Evolutionary conservation across 164 flowering plant genomes (phyloP).

Genomic region (Umbilicus rupestris): DNA sequence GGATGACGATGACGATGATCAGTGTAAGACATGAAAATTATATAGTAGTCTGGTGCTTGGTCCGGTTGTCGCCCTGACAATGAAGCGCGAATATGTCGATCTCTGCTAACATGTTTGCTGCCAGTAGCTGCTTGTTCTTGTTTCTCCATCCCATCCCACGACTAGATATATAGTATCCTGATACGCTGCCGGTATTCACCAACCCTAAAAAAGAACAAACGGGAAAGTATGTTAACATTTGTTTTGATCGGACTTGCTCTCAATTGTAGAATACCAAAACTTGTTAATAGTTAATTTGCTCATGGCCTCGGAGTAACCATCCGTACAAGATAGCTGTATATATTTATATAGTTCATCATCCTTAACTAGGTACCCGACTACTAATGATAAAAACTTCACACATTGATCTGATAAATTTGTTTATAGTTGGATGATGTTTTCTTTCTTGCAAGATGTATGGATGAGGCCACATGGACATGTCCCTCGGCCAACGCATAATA

Average conservation of each 20-base stretch:
- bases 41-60: background rate
- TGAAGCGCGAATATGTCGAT: conserved; percentile 2
- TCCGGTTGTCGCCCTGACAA: background rate
- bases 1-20: too few species aligned
- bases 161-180: background rate
- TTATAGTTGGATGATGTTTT: too few species aligned
- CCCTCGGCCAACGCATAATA: background rate
- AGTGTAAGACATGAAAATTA: background rate
- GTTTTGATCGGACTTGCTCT: too few species aligned
- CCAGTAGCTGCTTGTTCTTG: background rate
- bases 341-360: background rate
- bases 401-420: background rate
- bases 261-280: too few species aligned
- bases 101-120: background rate
- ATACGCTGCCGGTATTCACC: too few species aligned
- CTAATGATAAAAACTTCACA: background rate
- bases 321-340: too few species aligned
- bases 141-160: too few species aligned
- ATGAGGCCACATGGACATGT: conserved; percentile 8
- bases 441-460: too few species aligned
- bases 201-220: too few species aligned
- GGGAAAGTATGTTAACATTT: too few species aligned
- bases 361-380: conserved; percentile 5
- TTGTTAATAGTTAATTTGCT: too few species aligned
- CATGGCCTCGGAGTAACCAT: too few species aligned